These are phyloP conservation scores for Heterobasidion irregulare DNA, from an alignment of 1,284 basidiomycete species.

Conservation along the genomic window DNA sequence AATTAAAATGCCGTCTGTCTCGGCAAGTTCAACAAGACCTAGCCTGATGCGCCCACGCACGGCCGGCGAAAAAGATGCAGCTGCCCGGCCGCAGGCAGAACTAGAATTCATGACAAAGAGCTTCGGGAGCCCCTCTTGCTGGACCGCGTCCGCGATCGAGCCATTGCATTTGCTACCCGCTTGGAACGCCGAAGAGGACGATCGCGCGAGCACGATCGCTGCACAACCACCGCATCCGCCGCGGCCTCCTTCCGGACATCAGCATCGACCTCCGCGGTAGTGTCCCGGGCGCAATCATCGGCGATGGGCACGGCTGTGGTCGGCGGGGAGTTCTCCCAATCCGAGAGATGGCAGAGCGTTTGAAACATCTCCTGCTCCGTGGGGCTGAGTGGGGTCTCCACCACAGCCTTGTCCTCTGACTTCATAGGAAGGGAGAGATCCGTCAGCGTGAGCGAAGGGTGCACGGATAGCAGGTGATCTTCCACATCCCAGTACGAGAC, in stretches of 20 bases:
- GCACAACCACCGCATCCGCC: constrained; percentile 8
- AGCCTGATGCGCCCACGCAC: neutral
- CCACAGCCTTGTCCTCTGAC: constrained; percentile 13
- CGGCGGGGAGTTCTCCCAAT: constrained; percentile 35
- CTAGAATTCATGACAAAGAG: constrained; percentile 21
- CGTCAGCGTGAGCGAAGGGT: constrained; percentile 19
- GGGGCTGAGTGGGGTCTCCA: constrained; percentile 50
- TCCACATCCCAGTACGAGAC: constrained; percentile 18
- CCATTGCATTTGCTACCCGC: constrained; percentile 50
- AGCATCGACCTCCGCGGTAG: constrained; percentile 3
- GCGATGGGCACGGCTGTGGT: neutral
- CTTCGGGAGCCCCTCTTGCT: constrained; percentile 23
- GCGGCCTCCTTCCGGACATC: constrained; percentile 22
- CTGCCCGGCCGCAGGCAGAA: neutral
- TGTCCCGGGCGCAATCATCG: neutral
- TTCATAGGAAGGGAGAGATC: constrained; percentile 10
- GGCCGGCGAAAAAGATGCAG: neutral
- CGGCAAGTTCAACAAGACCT: neutral
- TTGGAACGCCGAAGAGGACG: constrained; percentile 53
- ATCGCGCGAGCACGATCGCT: constrained; percentile 4
- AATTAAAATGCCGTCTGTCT: neutral
- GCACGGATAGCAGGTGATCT: constrained; percentile 20
- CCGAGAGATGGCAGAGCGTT: constrained; percentile 46
- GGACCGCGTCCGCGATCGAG: constrained; percentile 31
- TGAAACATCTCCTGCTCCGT: constrained; percentile 65